Conservation (phyloP, 2,329 filamentous ascomycete species). For the Cercospora citrullina region DNA sequence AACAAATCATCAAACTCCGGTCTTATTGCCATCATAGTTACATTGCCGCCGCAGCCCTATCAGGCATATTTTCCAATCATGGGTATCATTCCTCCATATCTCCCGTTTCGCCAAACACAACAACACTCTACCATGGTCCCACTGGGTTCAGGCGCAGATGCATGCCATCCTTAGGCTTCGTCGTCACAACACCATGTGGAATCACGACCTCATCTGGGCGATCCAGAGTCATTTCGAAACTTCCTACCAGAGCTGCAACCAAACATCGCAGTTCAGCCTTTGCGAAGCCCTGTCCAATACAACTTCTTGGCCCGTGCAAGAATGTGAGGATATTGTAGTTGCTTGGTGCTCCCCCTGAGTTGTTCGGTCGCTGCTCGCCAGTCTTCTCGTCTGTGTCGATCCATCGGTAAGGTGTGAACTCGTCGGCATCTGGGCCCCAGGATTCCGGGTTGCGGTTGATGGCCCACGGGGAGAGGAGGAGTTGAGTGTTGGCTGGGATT, state of each 20-base stretch:
- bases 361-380: slow-evolving; percentile 40
- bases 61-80: neutral
- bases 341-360: slow-evolving; percentile 72
- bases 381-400: slow-evolving; percentile 40
- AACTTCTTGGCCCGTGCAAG: slow-evolving; percentile 67
- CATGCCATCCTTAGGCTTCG: slow-evolving; percentile 34
- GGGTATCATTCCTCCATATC: neutral
- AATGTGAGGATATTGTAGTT: slow-evolving; percentile 31
- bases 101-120: neutral
- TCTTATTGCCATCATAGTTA: neutral
- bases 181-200: slow-evolving; percentile 31
- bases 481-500: slow-evolving; percentile 44
- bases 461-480: slow-evolving; percentile 45
- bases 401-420: slow-evolving; percentile 50
- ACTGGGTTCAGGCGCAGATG: slow-evolving; percentile 28
- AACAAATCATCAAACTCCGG: neutral
- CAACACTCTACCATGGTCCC: slow-evolving; percentile 22
- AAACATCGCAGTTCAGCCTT: slow-evolving; percentile 36
- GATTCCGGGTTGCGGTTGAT: slow-evolving; percentile 46
- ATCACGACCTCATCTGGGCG: slow-evolving; percentile 31
- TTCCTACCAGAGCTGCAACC: slow-evolving; percentile 33
- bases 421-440: slow-evolving; percentile 46
- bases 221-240: slow-evolving; percentile 32
- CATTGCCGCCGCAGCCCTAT: neutral
- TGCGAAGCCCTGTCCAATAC: slow-evolving; percentile 78